phyloP scores from a whole-genome alignment of 2,329 filamentous ascomycete species.

The Pyrenochaeta sp. region DNA sequence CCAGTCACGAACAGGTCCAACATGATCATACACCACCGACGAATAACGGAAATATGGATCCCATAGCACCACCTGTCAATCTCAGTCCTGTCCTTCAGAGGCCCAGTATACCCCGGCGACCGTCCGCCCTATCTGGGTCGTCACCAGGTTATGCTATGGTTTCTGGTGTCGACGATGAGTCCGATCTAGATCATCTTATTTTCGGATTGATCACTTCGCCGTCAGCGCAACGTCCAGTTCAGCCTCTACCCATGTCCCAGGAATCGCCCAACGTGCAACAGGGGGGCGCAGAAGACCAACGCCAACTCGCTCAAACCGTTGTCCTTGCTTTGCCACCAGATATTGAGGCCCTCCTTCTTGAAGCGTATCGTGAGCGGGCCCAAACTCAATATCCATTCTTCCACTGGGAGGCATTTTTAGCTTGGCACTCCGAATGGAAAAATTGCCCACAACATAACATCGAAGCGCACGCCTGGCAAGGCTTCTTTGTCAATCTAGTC shows the following conservation, averaged over 20 bases:
- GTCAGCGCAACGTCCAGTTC: constrained; percentile 4
- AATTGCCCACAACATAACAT: constrained; percentile 9
- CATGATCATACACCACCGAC: constrained; percentile 1
- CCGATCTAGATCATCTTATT: constrained; percentile 19
- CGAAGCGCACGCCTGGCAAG: constrained; percentile 19
- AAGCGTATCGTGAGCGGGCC: constrained; percentile 27
- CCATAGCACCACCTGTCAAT: background rate
- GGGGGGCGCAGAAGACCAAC: background rate
- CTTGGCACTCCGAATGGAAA: constrained; percentile 21
- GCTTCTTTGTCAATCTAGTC: constrained; percentile 26
- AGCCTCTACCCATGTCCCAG: background rate
- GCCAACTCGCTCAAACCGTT: constrained; percentile 9
- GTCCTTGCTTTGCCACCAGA: constrained; percentile 15
- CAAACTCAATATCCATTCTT: constrained; percentile 28
- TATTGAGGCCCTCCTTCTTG: constrained; percentile 12
- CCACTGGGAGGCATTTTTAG: constrained; percentile 22
- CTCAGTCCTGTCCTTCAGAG: background rate
- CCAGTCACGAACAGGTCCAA: background rate
- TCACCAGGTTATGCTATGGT: constrained; percentile 10
- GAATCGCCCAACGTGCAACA: constrained; percentile 1
- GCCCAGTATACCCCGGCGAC: background rate
- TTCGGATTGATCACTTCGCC: constrained; percentile 22
- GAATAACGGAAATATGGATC: background rate
- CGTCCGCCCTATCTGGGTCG: constrained; percentile 8
- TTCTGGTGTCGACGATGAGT: constrained; percentile 7